A percentile compares a stretch with the other conserved stretches of the same genome.
Evolutionary conservation across 495 filamentous ascomycete genomes (phyloP).

Genomic region (Daldinia childiae): DNA sequence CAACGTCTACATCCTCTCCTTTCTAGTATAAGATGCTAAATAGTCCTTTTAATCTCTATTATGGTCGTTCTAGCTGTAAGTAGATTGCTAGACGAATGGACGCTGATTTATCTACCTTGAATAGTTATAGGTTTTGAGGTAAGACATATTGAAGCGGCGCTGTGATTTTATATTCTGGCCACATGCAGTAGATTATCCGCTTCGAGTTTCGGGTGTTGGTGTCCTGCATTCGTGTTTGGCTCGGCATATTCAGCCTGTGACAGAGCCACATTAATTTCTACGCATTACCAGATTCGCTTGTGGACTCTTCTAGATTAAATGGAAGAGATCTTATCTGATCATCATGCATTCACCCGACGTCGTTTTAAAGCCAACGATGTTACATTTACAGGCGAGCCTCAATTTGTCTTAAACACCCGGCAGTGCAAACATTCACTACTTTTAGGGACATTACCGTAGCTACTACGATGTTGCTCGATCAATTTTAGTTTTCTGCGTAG

Average conservation of each 20-base stretch:
- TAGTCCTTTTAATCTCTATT: too few species aligned
- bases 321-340: slow-evolving; percentile 20
- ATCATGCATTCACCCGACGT: slow-evolving; percentile 28
- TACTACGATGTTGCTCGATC: not conserved
- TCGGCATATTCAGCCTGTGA: slow-evolving; percentile 25
- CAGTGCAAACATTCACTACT: not conserved
- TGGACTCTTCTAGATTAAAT: slow-evolving; percentile 6
- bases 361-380: slow-evolving; percentile 29
- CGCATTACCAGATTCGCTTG: not conserved
- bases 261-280: slow-evolving; percentile 1
- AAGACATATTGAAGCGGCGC: not conserved
- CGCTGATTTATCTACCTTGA: not conserved
- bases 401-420: slow-evolving; percentile 29
- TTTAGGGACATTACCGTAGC: not conserved
- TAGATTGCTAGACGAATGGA: not conserved
- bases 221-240: not conserved
- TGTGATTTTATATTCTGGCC: not conserved
- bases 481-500: not conserved
- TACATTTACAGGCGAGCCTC: slow-evolving; percentile 35
- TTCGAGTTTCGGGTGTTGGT: slow-evolving; percentile 5
- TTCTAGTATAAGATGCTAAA: not conserved
- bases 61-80: not conserved
- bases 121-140: not conserved
- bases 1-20: not conserved
- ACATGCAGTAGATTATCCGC: slow-evolving; percentile 24